Conservation (phyloP, 2,329 filamentous ascomycete genomes). For the Nannizziopsis arthrosporioides region DNA sequence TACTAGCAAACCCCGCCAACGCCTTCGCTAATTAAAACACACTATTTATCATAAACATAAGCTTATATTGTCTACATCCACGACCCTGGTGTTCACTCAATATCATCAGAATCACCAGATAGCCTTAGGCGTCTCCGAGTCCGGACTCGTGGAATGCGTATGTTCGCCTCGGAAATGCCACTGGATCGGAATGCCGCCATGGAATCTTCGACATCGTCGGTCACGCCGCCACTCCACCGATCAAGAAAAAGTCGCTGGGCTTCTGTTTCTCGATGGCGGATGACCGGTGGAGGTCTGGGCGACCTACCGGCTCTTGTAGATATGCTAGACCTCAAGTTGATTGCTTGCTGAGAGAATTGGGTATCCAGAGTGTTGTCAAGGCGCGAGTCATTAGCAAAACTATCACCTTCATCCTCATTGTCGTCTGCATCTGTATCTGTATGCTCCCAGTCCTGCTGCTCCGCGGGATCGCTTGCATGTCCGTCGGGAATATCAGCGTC, state of each 20-base stretch:
- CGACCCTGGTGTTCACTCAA: no score
- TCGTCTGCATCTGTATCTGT: constrained; percentile 58
- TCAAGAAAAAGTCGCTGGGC: constrained; percentile 31
- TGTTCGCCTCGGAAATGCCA: constrained; percentile 23
- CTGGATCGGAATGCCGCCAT: constrained; percentile 22
- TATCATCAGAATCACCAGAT: not conserved
- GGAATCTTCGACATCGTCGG: constrained; percentile 15
- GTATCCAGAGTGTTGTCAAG: constrained; percentile 6
- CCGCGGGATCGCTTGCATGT: constrained; percentile 30
- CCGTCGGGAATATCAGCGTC: constrained; percentile 19
- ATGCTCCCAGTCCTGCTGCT: constrained; percentile 58
- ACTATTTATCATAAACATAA: no score
- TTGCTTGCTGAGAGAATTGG: not conserved
- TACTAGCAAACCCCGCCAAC: no score
- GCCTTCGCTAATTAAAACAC: no score
- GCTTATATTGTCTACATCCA: no score
- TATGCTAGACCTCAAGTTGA: constrained; percentile 10
- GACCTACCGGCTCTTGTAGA: constrained; percentile 19
- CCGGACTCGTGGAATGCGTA: constrained; percentile 10
- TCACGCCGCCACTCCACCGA: constrained; percentile 30
- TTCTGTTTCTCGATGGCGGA: constrained; percentile 26
- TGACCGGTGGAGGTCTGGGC: constrained; percentile 18
- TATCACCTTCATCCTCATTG: constrained; percentile 21
- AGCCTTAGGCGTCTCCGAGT: constrained; percentile 6
- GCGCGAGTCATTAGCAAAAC: not conserved